Conservation (phyloP, 805 yeast genomes). For the Wickerhamomyces xylosicus region DNA sequence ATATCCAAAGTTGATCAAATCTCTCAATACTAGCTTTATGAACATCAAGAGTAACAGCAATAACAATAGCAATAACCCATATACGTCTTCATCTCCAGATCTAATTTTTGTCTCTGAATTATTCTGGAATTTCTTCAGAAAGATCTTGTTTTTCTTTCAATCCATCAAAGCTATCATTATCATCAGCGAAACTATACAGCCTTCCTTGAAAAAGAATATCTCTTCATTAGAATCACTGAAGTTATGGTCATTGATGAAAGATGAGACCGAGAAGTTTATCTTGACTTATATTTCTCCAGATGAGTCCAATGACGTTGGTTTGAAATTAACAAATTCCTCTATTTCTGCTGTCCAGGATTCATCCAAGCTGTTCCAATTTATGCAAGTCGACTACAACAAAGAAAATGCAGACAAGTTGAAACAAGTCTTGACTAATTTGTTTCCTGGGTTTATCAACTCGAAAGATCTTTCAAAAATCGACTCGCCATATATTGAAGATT, state of each 20-base stretch:
- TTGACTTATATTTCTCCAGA: constrained; percentile 14
- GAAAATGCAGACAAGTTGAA: constrained; percentile 32
- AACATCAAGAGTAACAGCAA: constrained; percentile 4
- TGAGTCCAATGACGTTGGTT: constrained; percentile 2
- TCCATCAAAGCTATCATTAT: constrained; percentile 59
- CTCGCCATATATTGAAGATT: constrained; percentile 48
- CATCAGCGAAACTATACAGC: constrained; percentile 25
- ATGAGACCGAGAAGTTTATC: constrained; percentile 12
- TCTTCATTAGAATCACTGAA: constrained; percentile 1
- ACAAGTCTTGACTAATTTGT: constrained; percentile 43
- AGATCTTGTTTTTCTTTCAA: constrained; percentile 54
- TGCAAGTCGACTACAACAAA: constrained; percentile 22
- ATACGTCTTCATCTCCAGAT: constrained; percentile 17
- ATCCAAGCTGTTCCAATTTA: constrained; percentile 25
- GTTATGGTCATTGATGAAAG: constrained; percentile 11
- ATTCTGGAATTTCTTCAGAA: constrained; percentile 59
- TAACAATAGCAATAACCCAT: constrained; percentile 27
- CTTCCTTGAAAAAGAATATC: neutral
- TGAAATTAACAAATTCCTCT: constrained; percentile 6
- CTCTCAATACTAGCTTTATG: constrained; percentile 11
- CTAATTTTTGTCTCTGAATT: constrained; percentile 56
- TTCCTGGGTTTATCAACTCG: constrained; percentile 52
- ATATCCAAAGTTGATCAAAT: constrained; percentile 33
- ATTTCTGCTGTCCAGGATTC: constrained; percentile 22
- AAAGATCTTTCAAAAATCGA: constrained; percentile 23